Evolutionary conservation across 208 protist species (phyloP), one percentile per base, ranked within the genome.

Genomic region (Dictyostelium gargantuum): DNA sequence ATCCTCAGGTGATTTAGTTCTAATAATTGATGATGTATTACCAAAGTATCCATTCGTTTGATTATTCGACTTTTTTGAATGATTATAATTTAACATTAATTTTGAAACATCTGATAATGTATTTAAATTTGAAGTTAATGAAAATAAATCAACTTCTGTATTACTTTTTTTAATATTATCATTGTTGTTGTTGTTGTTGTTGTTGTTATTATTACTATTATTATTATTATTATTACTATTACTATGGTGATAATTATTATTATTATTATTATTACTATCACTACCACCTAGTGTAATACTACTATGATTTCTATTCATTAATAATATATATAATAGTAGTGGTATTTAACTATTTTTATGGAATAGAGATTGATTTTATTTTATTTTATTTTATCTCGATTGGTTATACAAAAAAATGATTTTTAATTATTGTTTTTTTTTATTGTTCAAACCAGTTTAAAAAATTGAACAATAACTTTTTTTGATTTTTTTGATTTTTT

Each of bases 91-190:
- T n/a, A 38, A 44, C 50, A 89, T 29, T 13, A 89, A n/a, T 19
- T 79, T 73, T 35, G 63, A 35, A 17, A 89, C 66, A 32, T 42
- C 50, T 79, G 82, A 79, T 19, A 68, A 10, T 40, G 82, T 89
- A 66, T 76, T 79, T 44, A 89, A 26, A 66, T 79, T 77, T 15
- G 82, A 89, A 52, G 82, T 89, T 6, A 89, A 52, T 52, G 46
- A 13, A 66, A 79, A 89, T 63, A 89, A 73, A 52, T 89, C 68
- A 0, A 89, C 26, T 21, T 89, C 50, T 58, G 56, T 40, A 8
- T 15, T 61, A 80, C 26, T 58, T 4, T 29, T 80, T n/a, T 40
- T 40, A 29, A 13, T 61, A 21, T 61, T 63, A 42, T n/a, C 40
- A 19, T 46, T 56, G 29, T 46, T 46, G 17, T 44, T 40, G n/a